Evolutionary conservation across 2,329 filamentous ascomycete species (phyloP).

Genomic region (Venturia carpophila): DNA sequence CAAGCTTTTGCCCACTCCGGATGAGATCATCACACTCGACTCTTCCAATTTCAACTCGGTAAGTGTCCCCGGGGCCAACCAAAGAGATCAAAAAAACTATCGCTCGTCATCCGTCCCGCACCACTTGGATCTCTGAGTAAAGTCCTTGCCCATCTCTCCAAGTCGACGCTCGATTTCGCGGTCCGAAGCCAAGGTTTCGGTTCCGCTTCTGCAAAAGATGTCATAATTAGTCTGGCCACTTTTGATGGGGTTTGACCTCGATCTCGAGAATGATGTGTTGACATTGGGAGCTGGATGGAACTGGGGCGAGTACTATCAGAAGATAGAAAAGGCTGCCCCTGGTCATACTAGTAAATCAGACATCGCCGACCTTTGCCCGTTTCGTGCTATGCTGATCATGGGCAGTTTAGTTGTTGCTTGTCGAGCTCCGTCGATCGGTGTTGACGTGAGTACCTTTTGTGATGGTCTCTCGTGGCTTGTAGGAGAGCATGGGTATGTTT

Average conservation of each 20-base stretch:
- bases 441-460: slow-evolving; percentile 32
- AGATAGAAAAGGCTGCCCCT: slow-evolving; percentile 30
- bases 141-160: slow-evolving; percentile 29
- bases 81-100: slow-evolving; percentile 29
- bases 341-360: slow-evolving; percentile 27
- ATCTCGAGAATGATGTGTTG: slow-evolving; percentile 27
- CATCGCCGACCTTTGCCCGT: background rate
- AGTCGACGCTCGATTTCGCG: slow-evolving; percentile 31
- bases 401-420: slow-evolving; percentile 27
- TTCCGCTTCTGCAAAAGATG: slow-evolving; percentile 31
- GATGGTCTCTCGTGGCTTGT: slow-evolving; percentile 36
- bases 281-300: slow-evolving; percentile 32
- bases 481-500: slow-evolving; percentile 32
- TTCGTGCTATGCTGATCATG: background rate
- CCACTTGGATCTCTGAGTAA: slow-evolving; percentile 27
- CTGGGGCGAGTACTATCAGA: slow-evolving; percentile 33
- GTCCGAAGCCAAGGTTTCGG: slow-evolving; percentile 33
- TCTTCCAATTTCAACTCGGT: slow-evolving; percentile 23
- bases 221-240: slow-evolving; percentile 32
- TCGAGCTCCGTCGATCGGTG: slow-evolving; percentile 34
- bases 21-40: slow-evolving; percentile 25
- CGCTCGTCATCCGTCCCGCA: slow-evolving; percentile 30
- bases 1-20: slow-evolving; percentile 19
- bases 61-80: slow-evolving; percentile 28
- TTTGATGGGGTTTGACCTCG: slow-evolving; percentile 34